These are phyloP conservation scores for Coprinellus micaceus DNA, from an alignment of 768 basidiomycete genomes.

Conservation along the genomic window DNA sequence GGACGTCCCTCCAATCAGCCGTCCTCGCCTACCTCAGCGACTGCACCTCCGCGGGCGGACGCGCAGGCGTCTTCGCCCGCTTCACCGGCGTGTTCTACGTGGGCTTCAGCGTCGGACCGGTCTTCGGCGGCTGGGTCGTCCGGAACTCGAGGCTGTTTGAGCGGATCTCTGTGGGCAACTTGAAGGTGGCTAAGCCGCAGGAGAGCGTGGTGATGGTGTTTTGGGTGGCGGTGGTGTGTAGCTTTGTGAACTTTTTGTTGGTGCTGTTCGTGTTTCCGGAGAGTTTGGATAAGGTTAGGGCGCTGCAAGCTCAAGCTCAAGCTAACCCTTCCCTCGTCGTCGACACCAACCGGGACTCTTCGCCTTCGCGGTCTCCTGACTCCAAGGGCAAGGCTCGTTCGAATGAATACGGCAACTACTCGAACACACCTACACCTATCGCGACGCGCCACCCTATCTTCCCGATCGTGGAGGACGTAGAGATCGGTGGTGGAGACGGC, in stretches of 20 bases:
- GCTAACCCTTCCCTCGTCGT: too few relatives aligned
- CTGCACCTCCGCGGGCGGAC: conserved; percentile 80
- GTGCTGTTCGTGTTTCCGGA: conserved; percentile 70
- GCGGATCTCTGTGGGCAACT: conserved; percentile 8
- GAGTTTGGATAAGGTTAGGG: conserved; percentile 45
- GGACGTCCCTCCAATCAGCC: conserved; percentile 71
- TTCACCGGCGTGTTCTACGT: conserved; percentile 75
- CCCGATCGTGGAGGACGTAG: conserved; percentile 18
- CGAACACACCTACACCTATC: too few relatives aligned
- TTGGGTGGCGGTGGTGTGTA: conserved; percentile 41
- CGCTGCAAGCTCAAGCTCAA: too few relatives aligned
- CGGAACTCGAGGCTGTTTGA: conserved; percentile 29
- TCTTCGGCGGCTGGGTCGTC: conserved; percentile 60
- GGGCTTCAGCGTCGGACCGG: conserved; percentile 76
- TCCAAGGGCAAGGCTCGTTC: conserved; percentile 20
- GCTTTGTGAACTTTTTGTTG: conserved; percentile 54
- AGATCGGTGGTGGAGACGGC: conserved; percentile 10
- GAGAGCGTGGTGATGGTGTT: conserved; percentile 45
- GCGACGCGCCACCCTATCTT: too few relatives aligned
- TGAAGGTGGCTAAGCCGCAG: conserved; percentile 12
- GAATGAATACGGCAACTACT: conserved; percentile 14
- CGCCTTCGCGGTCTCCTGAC: too few relatives aligned
- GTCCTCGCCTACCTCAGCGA: conserved; percentile 83
- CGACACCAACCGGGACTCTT: too few relatives aligned
- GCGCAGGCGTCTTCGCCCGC: conserved; percentile 67